Base-by-base conservation (phyloP, 2,329 filamentous ascomycete species). In the Periconia sp. region DNA sequence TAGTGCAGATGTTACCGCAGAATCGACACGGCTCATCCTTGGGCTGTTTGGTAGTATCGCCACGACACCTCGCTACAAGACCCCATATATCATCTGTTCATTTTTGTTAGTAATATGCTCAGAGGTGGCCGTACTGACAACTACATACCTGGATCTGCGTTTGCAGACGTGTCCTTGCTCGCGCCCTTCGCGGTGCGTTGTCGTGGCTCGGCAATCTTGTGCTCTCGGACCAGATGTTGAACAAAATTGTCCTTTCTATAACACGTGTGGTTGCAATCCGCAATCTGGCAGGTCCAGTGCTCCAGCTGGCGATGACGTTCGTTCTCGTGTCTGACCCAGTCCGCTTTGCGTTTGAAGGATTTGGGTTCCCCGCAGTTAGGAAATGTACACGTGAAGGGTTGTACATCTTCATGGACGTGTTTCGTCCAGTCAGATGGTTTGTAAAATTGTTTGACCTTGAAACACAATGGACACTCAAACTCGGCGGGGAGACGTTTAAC, bases 391-490 rank as follows among this genome's bases (percentile, higher is more conserved):
- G 91, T 95, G 63, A 96, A 96, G 0, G 92, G 92, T 69, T 94
- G 90, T 1, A 96, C 85, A 69, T 97, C 92, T 74, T 96, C 92
- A 63, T 96, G 91, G 1, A 97, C 90, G 67, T 97, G 92, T 71
- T 97, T 96, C 1, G 92, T 96, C 92, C 92, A 97, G 73, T 97
- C 92, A 0, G 92, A 96, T 15, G 92, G 92, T 72, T 96, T 96
- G 63, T 87, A 85, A 63, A 94, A 92, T 64, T 86, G 91, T 79
- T 94, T 96, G 49, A 86, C 82, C 62, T 87, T 85, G 77, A 91
- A 96, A 76, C 92, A 96, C 19, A 96, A 78, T 37, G 89, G 88
- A 62, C 92, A 97, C 76, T 97, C 92, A 56, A 96, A 93, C 66
- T 93, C 87, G 3, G 92, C 91, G 0, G 92, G 92, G 7, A 97